These are phyloP conservation scores for Clitopilus passeckerianus DNA, from an alignment of 768 basidiomycete genomes.

Conservation along the genomic window DNA sequence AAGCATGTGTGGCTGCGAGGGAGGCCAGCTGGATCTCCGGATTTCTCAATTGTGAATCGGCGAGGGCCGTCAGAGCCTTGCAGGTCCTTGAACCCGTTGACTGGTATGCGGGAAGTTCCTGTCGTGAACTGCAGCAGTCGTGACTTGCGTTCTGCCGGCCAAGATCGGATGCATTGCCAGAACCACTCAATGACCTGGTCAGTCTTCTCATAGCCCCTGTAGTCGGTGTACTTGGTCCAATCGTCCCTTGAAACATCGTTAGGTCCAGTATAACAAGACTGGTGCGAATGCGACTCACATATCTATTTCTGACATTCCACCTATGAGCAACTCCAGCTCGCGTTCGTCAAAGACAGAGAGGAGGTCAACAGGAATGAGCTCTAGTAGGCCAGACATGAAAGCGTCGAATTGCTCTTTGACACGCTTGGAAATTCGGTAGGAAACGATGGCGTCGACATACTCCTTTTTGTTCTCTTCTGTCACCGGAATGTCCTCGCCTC, in stretches of 20 bases:
- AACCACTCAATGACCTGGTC: slow-evolving; percentile 94
- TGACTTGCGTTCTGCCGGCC: slow-evolving; percentile 87
- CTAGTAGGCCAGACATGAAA: slow-evolving; percentile 82
- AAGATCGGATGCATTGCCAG: slow-evolving; percentile 88
- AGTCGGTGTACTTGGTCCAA: slow-evolving; percentile 93
- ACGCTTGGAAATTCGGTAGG: slow-evolving; percentile 78
- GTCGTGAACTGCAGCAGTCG: slow-evolving; percentile 87
- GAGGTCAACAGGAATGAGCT: slow-evolving; percentile 79
- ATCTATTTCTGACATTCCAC: slow-evolving; percentile 91
- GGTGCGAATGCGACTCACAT: slow-evolving; percentile 42
- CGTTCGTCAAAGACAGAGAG: slow-evolving; percentile 89
- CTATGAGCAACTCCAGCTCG: slow-evolving; percentile 85
- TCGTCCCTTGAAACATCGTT: slow-evolving; percentile 52
- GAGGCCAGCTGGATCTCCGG: slow-evolving; percentile 81
- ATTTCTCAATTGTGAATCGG: slow-evolving; percentile 93
- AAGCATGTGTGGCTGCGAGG: slow-evolving; percentile 95
- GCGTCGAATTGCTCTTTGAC: slow-evolving; percentile 82
- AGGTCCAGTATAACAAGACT: background rate
- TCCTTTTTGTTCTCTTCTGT: slow-evolving; percentile 77
- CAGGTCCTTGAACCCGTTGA: slow-evolving; percentile 92
- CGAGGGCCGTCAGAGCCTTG: slow-evolving; percentile 92
- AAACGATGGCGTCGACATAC: slow-evolving; percentile 73
- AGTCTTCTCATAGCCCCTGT: slow-evolving; percentile 81
- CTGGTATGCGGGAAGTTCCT: slow-evolving; percentile 78
- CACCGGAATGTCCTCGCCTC: slow-evolving; percentile 56